These are phyloP conservation scores for Solanum ossicruentum DNA, from an alignment of 257 asterid genomes.

Conservation along the genomic window DNA sequence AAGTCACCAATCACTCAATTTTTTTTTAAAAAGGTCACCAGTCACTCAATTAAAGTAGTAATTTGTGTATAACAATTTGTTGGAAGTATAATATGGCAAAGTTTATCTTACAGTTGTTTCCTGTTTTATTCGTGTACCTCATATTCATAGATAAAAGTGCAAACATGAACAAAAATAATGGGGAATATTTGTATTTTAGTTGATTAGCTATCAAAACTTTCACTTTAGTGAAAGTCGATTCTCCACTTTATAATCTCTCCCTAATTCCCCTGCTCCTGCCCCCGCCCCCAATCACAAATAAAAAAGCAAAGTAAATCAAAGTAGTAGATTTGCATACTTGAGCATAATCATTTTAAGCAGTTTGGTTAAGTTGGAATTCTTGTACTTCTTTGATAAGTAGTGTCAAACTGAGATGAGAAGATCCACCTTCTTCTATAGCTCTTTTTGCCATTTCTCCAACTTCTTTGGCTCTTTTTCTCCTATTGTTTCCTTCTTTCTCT, in stretches of 20 bases:
- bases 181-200: neutral
- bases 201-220: neutral
- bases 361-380: neutral
- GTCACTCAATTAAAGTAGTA: neutral
- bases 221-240: accelerated
- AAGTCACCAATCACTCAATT: neutral
- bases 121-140: neutral
- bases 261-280: no score
- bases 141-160: neutral
- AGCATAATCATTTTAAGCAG: neutral
- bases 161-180: neutral
- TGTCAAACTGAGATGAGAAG: neutral
- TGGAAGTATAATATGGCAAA: neutral
- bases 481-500: neutral
- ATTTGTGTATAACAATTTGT: neutral
- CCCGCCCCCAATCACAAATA: no score
- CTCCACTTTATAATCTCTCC: neutral
- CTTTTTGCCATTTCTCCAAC: neutral
- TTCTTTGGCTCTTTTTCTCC: neutral
- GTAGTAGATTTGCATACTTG: neutral
- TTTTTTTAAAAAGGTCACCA: neutral
- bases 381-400: neutral
- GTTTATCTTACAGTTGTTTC: neutral
- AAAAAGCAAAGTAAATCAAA: neutral
- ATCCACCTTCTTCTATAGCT: neutral